Evolutionary conservation across 23 red algal species (phyloP).

Genomic region (Gracilaria gracilis): DNA sequence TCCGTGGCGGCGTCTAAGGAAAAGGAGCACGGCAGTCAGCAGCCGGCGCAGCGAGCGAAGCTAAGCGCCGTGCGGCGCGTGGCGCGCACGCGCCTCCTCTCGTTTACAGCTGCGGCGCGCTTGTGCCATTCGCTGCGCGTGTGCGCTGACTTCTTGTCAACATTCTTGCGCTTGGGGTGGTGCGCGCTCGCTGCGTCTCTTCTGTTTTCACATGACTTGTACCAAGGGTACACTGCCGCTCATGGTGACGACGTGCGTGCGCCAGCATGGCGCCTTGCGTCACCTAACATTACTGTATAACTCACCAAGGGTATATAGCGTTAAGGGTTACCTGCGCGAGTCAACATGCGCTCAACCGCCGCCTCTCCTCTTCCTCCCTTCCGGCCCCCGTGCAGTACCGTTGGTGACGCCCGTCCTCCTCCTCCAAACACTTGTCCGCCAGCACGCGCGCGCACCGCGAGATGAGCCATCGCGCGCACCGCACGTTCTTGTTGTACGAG

Average conservation of each 20-base stretch:
- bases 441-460: not conserved
- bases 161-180: not conserved
- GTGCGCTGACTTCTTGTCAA: not conserved
- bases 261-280: too few relatives aligned
- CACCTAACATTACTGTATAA: too few relatives aligned
- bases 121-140: not conserved
- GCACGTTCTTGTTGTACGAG: constrained; percentile 73
- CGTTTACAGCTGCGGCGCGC: not conserved
- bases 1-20: not conserved
- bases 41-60: not conserved
- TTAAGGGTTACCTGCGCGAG: too few relatives aligned
- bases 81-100: not conserved
- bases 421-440: constrained; percentile 16
- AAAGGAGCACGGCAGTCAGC: not conserved
- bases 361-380: not conserved
- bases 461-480: constrained; percentile 60
- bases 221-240: too few relatives aligned
- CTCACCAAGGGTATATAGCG: too few relatives aligned
- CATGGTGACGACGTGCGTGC: too few relatives aligned
- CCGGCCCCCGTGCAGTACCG: too few relatives aligned
- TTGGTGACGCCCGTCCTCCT: not conserved
- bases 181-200: too few relatives aligned
- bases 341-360: not conserved
- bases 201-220: too few relatives aligned
- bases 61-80: not conserved